phyloP scores from a whole-genome alignment of 768 basidiomycete genomes.

The Coprinellus micaceus region DNA sequence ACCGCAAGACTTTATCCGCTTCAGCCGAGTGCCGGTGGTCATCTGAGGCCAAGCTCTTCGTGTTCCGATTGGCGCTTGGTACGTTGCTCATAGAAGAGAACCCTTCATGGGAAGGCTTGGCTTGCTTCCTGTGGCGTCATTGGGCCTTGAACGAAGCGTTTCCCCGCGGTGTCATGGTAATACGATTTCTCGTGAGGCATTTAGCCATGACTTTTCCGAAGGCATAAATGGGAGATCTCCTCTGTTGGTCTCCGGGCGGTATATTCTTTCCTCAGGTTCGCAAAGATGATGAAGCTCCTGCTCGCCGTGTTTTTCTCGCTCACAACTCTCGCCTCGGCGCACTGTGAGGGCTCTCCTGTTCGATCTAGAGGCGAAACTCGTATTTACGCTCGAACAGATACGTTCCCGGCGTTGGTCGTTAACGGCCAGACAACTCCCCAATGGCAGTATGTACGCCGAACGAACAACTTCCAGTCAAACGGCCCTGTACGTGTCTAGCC shows the following conservation, averaged over 20 bases:
- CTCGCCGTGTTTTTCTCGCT: constrained; percentile 20
- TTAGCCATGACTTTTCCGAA: constrained; percentile 2
- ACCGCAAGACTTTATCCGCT: too few relatives aligned
- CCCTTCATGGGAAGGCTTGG: too few relatives aligned
- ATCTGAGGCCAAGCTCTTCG: too few relatives aligned
- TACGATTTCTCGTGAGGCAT: too few relatives aligned
- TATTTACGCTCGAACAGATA: constrained; percentile 27
- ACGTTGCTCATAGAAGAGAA: too few relatives aligned
- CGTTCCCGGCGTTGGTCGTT: constrained; percentile 41
- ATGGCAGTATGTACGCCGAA: constrained; percentile 42
- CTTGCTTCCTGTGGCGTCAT: too few relatives aligned
- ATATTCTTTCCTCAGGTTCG: not conserved
- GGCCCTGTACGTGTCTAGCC: constrained; percentile 27
- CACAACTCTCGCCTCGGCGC: constrained; percentile 19
- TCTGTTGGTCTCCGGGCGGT: too few relatives aligned
- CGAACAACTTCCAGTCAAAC: constrained; percentile 43
- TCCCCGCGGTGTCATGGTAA: too few relatives aligned
- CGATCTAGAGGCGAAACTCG: not conserved
- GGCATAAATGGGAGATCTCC: not conserved
- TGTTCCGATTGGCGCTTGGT: too few relatives aligned
- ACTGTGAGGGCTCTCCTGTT: constrained; percentile 18
- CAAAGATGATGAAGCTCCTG: constrained; percentile 22
- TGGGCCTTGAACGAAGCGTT: too few relatives aligned
- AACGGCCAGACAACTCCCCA: constrained; percentile 33
- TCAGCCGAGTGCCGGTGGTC: too few relatives aligned